Base-by-base conservation (phyloP, 2,329 filamentous ascomycete genomes). In the Exophiala calicioides region DNA sequence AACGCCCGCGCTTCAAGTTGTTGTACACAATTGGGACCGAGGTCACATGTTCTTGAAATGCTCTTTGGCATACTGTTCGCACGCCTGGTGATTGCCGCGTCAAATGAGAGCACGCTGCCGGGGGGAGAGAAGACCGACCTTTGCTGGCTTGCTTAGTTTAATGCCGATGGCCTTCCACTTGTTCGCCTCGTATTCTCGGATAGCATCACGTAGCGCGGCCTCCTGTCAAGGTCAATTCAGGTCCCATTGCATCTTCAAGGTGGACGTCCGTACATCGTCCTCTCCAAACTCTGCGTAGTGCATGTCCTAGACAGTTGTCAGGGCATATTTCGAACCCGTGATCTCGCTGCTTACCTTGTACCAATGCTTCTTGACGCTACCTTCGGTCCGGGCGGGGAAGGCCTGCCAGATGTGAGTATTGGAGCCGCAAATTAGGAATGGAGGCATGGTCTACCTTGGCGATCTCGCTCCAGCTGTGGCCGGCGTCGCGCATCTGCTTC, bases 351-450 rank as follows among this genome's bases (percentile, higher is more conserved):
- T 45, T 74, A 89, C 88, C 79, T 97, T 97, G 71, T 98, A 97
- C 91, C 93, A 98, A 68, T 98, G 93, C 72, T 97, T 98, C 78
- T 97, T 98, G 16, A 98, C 93, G 63, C 90, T 96, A 5, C 93
- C 93, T 71, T 98, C 93, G 31, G 93, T 98, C 62, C 93, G 80
- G 18, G 82, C 84, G 8, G 93, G 91, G 65, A 98, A 98, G 2
- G 87, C 90, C 88, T 94, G 57, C 34, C 6, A 41, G 6, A 13
- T 20, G 53, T 65, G 33, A 44, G n/a, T 15, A 34, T n/a, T 18
- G 16, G 36, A 12, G 1, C 27, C 18, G 34, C 40, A 27, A 39
- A 33, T 19, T 20, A 46, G 37, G 32, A 34, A 29, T 47, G 10
- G 26, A 47, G 36, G 18, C n/a, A 24, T 18, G 12, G 36, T 63